phyloP scores from a whole-genome alignment of 202 grass and related monocot genomes.

The Brachypodium distachyon region DNA sequence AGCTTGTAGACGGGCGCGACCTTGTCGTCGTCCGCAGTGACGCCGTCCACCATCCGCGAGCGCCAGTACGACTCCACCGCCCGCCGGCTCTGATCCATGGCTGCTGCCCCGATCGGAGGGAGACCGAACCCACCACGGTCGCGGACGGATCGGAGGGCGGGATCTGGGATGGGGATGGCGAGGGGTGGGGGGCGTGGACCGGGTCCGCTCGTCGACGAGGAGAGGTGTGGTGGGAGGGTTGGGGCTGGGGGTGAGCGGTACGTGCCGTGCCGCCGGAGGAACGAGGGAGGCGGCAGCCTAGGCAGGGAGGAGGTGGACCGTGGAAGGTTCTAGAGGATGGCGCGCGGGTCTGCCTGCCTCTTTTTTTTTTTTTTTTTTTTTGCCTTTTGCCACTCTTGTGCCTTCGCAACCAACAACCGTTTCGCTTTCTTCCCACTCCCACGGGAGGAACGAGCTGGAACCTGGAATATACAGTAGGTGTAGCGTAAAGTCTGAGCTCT shows the following conservation, averaged over 20 bases:
- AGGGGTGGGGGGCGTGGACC: constrained; percentile 4
- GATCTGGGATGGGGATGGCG: constrained; percentile 22
- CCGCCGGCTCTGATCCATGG: constrained; percentile 94
- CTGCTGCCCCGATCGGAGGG: background rate
- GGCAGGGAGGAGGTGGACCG: no score
- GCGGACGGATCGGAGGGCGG: background rate
- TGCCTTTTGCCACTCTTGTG: no score
- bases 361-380: no score
- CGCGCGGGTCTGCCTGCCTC: no score
- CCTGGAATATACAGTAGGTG: no score
- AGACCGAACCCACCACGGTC: background rate
- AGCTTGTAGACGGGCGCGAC: constrained; percentile 97
- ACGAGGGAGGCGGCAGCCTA: background rate
- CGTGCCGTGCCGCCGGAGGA: constrained; percentile 17
- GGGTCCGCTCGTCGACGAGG: constrained; percentile 14
- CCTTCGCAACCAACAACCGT: no score
- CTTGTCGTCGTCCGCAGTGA: constrained; percentile 93
- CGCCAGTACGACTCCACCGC: constrained; percentile 98
- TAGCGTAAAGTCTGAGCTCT: no score
- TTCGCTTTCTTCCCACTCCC: no score
- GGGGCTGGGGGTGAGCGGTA: constrained; percentile 19
- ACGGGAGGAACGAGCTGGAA: no score
- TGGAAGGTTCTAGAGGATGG: constrained; percentile 40
- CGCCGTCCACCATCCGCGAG: constrained; percentile 94
- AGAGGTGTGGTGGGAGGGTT: no score